Conservation (phyloP, 257 asterid species). For the Solanum bulbocastanum region DNA sequence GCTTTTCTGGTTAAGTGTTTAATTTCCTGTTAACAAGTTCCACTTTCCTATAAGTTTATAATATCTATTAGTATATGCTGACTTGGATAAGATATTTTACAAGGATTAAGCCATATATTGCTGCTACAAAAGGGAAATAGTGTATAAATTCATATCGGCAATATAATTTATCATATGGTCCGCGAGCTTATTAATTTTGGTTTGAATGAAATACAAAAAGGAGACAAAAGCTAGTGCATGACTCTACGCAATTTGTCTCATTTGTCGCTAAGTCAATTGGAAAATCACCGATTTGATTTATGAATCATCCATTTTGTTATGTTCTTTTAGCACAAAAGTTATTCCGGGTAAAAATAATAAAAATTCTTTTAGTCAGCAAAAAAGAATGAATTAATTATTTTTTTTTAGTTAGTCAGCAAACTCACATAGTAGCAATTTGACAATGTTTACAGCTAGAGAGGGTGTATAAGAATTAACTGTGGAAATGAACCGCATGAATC, state of each 20-base stretch:
- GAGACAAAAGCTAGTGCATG: not conserved
- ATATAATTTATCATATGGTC: too few species aligned
- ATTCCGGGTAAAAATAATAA: not conserved
- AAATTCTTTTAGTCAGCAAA: not conserved
- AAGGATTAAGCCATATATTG: not conserved
- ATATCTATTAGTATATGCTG: not conserved
- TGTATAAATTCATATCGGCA: not conserved
- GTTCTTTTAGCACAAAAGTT: not conserved
- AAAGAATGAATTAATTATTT: not conserved
- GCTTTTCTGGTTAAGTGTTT: not conserved
- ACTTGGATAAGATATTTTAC: not conserved
- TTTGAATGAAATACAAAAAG: not conserved
- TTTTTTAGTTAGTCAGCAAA: not conserved
- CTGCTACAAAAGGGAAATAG: not conserved
- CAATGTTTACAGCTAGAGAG: not conserved
- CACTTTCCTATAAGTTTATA: not conserved
- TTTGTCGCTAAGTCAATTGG: not conserved
- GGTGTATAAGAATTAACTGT: not conserved
- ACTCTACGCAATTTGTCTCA: not conserved
- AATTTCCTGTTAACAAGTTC: not conserved
- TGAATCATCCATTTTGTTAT: not conserved
- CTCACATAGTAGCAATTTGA: not conserved
- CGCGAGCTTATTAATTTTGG: not conserved
- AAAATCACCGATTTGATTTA: not conserved
- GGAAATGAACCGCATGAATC: not conserved